A percentile compares a stretch with the other conserved stretches of the same genome.
Evolutionary conservation across 106 monocot species (phyloP).

Genomic region (Dioscorea alata): DNA sequence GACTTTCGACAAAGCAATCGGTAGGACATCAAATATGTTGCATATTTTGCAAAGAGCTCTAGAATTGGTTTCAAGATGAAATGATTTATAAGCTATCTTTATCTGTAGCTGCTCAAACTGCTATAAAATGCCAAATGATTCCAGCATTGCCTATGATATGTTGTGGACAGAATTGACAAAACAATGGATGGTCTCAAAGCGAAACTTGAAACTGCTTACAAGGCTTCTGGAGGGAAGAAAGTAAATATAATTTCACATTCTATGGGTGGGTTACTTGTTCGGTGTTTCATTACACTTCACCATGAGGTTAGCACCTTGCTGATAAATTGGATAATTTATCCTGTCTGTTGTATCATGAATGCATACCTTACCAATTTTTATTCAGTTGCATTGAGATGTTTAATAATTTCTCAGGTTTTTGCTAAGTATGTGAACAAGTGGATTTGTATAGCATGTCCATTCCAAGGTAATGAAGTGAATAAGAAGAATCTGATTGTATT

Average conservation of each 20-base stretch:
- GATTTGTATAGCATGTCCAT: slow-evolving; percentile 91
- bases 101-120: background rate
- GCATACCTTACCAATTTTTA: background rate
- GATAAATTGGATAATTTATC: background rate
- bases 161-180: slow-evolving; percentile 60
- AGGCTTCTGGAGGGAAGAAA: slow-evolving; percentile 78
- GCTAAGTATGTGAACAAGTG: slow-evolving; percentile 80
- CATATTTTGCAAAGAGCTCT: no score
- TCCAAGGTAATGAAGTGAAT: slow-evolving; percentile 64
- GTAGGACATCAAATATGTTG: slow-evolving; percentile 18
- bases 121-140: background rate
- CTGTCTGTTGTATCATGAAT: background rate
- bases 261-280: slow-evolving; percentile 88
- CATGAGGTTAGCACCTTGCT: slow-evolving; percentile 52
- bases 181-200: slow-evolving; percentile 46
- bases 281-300: slow-evolving; percentile 66
- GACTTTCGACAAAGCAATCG: slow-evolving; percentile 95
- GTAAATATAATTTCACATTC: slow-evolving; percentile 90
- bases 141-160: slow-evolving; percentile 5
- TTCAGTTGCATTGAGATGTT: background rate
- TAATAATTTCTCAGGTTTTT: slow-evolving; percentile 50
- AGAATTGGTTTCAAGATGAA: no score
- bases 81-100: no score
- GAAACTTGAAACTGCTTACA: slow-evolving; percentile 71
- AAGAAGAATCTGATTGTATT: no score